Percentiles rank a stretch among this genome's conserved stretches.
Evolutionary conservation across 2,329 filamentous ascomycete genomes (phyloP).

Genomic region (Blumeriella jaapii): DNA sequence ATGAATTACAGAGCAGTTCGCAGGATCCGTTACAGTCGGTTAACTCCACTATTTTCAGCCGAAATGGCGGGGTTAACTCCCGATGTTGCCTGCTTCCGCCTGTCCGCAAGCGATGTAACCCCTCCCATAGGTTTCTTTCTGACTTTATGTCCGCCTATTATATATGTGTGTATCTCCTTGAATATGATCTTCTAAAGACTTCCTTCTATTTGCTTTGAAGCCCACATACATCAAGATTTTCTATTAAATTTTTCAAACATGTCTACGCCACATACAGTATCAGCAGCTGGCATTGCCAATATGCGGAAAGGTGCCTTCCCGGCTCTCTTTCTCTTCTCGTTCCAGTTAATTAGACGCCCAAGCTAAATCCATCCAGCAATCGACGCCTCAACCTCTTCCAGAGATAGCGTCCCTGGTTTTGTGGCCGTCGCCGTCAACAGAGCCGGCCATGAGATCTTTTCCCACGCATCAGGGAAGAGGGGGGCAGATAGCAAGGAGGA

Average conservation of each 20-base stretch:
- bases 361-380: conserved; percentile 6
- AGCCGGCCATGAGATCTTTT: conserved; percentile 36
- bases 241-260: neutral
- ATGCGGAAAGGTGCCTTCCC: conserved; percentile 1
- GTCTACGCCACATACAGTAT: neutral
- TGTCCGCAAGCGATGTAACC: no score
- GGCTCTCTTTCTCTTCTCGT: neutral
- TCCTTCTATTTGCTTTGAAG: neutral
- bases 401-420: conserved; percentile 31
- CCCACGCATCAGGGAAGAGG: conserved; percentile 36
- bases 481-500: conserved; percentile 34
- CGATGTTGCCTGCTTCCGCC: no score
- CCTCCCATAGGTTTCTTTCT: no score
- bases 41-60: no score
- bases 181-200: neutral
- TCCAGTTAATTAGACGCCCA: no score
- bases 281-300: neutral
- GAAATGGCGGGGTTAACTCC: no score
- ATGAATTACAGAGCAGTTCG: no score
- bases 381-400: conserved; percentile 6
- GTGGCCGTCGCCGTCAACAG: conserved; percentile 37
- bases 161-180: no score
- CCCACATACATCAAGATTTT: neutral
- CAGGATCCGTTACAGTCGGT: no score
- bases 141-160: no score